Evolutionary conservation across 495 filamentous ascomycete genomes (phyloP), one percentile per base, ranked within the genome.

Genomic region (Penicillium samsonianum): DNA sequence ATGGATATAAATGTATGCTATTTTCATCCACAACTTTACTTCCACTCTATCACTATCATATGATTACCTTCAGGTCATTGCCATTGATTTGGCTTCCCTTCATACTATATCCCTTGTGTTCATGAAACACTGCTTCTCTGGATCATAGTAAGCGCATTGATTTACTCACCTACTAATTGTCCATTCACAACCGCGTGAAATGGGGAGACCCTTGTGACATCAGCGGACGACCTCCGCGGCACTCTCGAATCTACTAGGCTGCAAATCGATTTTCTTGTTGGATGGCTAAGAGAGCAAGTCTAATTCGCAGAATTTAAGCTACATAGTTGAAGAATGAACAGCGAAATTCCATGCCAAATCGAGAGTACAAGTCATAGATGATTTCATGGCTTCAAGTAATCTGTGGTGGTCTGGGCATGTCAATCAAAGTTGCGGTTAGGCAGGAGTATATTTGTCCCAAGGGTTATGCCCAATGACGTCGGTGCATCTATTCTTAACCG

Each of bases 381-480:
- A n/a, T 35, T 14, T 31, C 2, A 31, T 38, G 7, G 35, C 35
- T 38, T 17, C 35, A 8, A n/a, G 5, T 17, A 4, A 12, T 35
- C 11, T 38, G 5, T 7, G 14, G 33, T n/a, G 9, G 10, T 3
- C 30, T 12, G 10, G 9, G 8, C 33, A 37, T 9, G n/a, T 38
- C n/a, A 3, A 33, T 14, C 11, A 17, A 38, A 38, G 7, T 30
- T 41, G 50, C 10, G 3, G 40, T 54, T 54, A 54, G 52, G 52
- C 52, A 54, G 45, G 25, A 20, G 52, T 53, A 53, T 31, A 35
- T 3, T 53, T 45, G 4, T 16, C 43, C 22, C n/a, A 14, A 17
- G 30, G 10, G 10, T 33, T 45, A 68, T 69, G 67, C 61, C 64
- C 49, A 65, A 69, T 69, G 67, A 69, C 67, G 67, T 69, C 64